Base-by-base conservation (phyloP, 768 basidiomycete genomes). In the Amanita brunnescens region DNA sequence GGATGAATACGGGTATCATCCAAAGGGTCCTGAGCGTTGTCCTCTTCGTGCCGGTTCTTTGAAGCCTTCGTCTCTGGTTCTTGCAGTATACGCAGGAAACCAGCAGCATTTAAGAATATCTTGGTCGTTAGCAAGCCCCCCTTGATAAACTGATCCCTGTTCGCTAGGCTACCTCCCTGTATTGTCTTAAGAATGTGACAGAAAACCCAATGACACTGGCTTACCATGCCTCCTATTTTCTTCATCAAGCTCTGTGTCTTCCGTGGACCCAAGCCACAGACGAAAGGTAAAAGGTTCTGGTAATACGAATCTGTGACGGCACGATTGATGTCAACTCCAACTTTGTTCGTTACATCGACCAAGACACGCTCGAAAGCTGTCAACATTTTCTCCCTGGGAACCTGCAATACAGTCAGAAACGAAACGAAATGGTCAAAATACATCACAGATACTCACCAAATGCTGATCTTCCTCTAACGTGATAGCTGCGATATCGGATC, bases 1-100 rank as follows among this genome's bases (percentile, higher is more conserved):
- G 91, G 91, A 62, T 99, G 96, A 48, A 99, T 91, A 16, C 96
- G 88, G 33, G 94, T 98, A 61, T 84, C 83, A 62, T 99, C 96
- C 47, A 99, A 74, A 3, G 94, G 91, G 65, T 99, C 96, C 7
- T 85, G 78, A 32, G 79, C 80, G 50, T 80, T 75, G 40, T 88
- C 86, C 34, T 81, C 77, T 50, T 80, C 77, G 41, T 81, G 80
- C 29, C 85, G 81, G 53, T 77, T 76, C 66, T 88, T 88, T 29
- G 71, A 60, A 39, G 76, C 72, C 59, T 80, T 85, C 52, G 75
- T 60, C 49, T 84, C 82, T 35, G 48, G 34, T 29, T 57, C 87
- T 49, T 88, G 85, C 10, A 80, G 71, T 54, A 98, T 94, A 20
- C 86, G 85, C 39, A 97, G 70, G 73, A 95, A 95, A 10, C 83